Evolutionary conservation across 495 filamentous ascomycete genomes (phyloP).

Genomic region (Staphylotrichum longicolle): DNA sequence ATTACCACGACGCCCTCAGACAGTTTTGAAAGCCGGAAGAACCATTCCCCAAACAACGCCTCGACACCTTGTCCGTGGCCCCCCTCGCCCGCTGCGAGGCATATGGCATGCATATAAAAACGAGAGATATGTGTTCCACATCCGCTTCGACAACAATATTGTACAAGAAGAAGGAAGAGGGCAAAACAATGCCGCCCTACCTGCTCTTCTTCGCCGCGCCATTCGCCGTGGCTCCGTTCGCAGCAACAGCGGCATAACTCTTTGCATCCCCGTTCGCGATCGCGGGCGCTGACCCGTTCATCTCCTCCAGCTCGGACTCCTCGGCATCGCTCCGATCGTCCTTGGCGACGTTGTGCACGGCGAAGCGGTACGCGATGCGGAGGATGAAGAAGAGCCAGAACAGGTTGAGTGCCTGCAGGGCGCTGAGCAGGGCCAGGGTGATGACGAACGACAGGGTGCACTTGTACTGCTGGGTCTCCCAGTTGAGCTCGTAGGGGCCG

Average conservation of each 20-base stretch:
- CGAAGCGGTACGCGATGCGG: conserved; percentile 62
- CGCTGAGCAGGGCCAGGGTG: conserved; percentile 65
- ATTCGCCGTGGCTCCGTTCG: background rate
- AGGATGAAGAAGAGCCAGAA: conserved; percentile 87
- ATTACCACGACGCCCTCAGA: background rate
- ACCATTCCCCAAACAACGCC: conserved; percentile 10
- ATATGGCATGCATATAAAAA: background rate
- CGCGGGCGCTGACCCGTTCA: conserved; percentile 10
- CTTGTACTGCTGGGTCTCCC: conserved; percentile 83
- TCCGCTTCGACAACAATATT: background rate
- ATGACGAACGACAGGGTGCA: conserved; percentile 72
- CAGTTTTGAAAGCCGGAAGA: background rate
- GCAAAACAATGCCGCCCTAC: background rate
- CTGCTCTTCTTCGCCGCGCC: conserved; percentile 15
- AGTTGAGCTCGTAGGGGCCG: conserved; percentile 83
- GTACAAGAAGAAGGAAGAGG: conserved; percentile 3
- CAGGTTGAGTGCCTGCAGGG: conserved; percentile 76
- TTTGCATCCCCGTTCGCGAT: conserved; percentile 11
- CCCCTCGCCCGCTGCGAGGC: background rate
- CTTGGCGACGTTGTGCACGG: conserved; percentile 46
- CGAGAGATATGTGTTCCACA: background rate
- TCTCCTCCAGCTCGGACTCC: conserved; percentile 43
- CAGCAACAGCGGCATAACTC: background rate
- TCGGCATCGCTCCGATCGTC: conserved; percentile 56
- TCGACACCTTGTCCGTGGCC: conserved; percentile 13